phyloP scores from a whole-genome alignment of 345 rosid genomes.

The Murraya koenigii region DNA sequence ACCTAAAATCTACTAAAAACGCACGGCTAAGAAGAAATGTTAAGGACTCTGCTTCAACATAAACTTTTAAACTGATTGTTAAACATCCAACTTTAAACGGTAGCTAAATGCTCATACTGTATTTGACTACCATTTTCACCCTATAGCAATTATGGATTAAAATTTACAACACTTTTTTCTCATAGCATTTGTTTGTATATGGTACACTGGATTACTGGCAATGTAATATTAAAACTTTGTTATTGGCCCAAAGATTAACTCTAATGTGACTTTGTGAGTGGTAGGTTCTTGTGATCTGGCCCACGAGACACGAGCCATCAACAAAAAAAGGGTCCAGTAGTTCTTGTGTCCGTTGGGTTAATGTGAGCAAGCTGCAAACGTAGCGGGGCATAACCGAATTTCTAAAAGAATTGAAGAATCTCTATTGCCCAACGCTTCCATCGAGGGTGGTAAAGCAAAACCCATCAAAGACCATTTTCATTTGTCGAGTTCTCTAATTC shows the following conservation, averaged over 20 bases:
- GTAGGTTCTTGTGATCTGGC: no score
- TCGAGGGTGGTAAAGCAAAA: background rate
- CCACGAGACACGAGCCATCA: no score
- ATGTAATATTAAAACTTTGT: no score
- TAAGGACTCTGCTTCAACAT: background rate
- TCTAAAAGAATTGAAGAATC: accelerated
- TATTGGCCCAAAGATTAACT: no score
- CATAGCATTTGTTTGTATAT: no score
- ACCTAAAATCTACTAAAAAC: no score
- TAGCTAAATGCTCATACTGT: background rate
- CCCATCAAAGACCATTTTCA: background rate
- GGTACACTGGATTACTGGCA: no score
- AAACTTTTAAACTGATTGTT: background rate
- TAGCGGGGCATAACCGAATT: background rate
- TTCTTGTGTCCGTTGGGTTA: background rate
- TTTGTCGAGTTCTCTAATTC: background rate
- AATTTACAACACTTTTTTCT: background rate
- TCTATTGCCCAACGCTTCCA: background rate
- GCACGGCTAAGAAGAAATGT: background rate
- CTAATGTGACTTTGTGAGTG: no score
- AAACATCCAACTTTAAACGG: background rate
- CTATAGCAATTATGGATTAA: background rate
- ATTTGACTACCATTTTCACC: background rate
- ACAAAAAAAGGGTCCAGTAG: no score
- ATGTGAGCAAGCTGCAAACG: background rate